Conservation (phyloP, 2,329 filamentous ascomycete species). For the Pleomassaria siparia region DNA sequence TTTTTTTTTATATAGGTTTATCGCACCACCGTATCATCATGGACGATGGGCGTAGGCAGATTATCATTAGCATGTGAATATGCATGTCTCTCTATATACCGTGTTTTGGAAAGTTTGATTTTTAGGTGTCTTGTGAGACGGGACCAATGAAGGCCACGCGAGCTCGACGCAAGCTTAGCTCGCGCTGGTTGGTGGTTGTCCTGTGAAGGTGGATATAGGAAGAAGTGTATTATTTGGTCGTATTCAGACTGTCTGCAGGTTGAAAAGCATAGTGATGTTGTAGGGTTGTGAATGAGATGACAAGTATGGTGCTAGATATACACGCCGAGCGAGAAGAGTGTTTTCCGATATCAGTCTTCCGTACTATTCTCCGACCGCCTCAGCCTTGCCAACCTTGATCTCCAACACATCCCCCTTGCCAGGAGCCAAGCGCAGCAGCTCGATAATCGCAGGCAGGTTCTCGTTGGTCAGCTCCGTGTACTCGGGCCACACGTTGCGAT, state of each 20-base stretch:
- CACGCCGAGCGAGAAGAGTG: no score
- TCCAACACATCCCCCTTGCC: conserved; percentile 37
- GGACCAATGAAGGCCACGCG: background rate
- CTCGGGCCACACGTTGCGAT: conserved; percentile 38
- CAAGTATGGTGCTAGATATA: no score
- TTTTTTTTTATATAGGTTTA: conserved; percentile 5
- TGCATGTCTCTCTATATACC: background rate
- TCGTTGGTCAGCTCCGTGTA: conserved; percentile 36
- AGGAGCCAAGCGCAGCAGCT: conserved; percentile 26
- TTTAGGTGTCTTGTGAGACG: background rate
- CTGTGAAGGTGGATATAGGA: no score
- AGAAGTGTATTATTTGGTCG: no score
- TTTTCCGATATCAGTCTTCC: background rate
- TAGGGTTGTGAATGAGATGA: no score
- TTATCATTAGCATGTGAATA: background rate
- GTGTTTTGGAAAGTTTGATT: background rate
- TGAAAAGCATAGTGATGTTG: no score
- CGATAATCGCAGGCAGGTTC: conserved; percentile 31
- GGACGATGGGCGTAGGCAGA: no score
- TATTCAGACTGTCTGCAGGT: no score
- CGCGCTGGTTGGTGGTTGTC: no score
- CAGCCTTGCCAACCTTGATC: conserved; percentile 32
- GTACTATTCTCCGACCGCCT: conserved; percentile 24
- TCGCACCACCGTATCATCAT: conserved; percentile 1
- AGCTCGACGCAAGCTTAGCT: no score